Conservation (phyloP, 768 basidiomycete species). For the Sporobolomyces phaffii region DNA sequence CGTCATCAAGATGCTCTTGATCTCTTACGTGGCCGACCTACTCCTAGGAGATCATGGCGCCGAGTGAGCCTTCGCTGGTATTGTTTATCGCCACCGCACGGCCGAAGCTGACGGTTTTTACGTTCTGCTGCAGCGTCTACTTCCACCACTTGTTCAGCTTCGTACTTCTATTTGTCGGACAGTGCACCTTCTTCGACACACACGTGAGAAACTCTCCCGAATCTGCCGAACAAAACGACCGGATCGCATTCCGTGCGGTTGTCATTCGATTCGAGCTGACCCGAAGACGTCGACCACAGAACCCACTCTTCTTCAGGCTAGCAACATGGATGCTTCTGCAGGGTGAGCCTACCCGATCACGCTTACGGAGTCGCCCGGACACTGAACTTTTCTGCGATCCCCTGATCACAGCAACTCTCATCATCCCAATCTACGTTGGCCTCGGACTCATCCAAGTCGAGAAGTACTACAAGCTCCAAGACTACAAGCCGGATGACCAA, state of each 20-base stretch:
- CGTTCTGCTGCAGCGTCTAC: conserved; percentile 13
- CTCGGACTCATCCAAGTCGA: conserved; percentile 19
- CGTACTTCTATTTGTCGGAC: conserved; percentile 12
- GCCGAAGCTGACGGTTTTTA: not conserved
- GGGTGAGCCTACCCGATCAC: too few relatives aligned
- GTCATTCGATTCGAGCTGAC: not conserved
- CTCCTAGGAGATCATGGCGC: conserved; percentile 1
- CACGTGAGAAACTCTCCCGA: not conserved
- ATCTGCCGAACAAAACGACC: too few relatives aligned
- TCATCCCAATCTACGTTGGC: conserved; percentile 15
- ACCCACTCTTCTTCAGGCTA: conserved; percentile 21
- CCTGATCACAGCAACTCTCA: conserved; percentile 14
- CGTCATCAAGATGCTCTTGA: conserved; percentile 6
- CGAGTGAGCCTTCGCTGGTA: not conserved
- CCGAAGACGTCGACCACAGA: not conserved
- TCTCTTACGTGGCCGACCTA: conserved; percentile 1
- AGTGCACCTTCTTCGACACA: conserved; percentile 9
- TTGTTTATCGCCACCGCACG: not conserved
- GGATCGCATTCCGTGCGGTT: too few relatives aligned
- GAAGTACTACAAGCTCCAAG: conserved; percentile 3
- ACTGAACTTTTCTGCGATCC: too few relatives aligned
- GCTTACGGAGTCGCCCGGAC: too few relatives aligned
- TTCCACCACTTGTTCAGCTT: conserved; percentile 25
- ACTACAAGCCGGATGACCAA: not conserved
- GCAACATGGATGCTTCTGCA: conserved; percentile 15